These are phyloP conservation scores for Penicillium herquei DNA, from an alignment of 495 filamentous ascomycete species.

Conservation along the genomic window DNA sequence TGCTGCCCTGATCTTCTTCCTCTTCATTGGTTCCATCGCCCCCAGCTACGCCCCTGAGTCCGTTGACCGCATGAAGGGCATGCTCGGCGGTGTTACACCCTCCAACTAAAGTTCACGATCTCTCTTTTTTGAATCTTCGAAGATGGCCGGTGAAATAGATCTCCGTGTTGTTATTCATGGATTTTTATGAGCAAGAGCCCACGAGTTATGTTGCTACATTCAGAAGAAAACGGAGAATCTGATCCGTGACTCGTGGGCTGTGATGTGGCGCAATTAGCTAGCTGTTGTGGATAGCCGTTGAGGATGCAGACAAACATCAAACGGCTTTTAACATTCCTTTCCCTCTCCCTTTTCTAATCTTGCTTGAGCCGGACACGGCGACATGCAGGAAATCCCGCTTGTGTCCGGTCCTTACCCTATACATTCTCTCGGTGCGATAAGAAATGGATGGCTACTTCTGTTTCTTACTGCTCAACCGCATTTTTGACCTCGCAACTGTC, in stretches of 20 bases:
- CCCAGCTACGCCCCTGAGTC: conserved; percentile 45
- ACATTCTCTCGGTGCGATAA: conserved; percentile 6
- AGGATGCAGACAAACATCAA: neutral
- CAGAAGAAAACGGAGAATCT: too few species aligned
- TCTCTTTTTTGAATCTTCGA: neutral
- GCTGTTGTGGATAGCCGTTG: neutral
- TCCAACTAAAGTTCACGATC: conserved; percentile 30
- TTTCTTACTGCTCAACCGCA: conserved; percentile 13
- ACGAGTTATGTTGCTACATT: too few species aligned
- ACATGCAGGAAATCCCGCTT: conserved; percentile 40
- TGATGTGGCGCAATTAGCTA: neutral
- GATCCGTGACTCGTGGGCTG: neutral
- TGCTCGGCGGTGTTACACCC: conserved; percentile 41
- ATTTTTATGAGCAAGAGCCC: too few species aligned
- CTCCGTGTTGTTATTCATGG: neutral
- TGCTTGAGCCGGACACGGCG: conserved; percentile 22
- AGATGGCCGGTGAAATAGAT: neutral
- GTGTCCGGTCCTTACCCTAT: conserved; percentile 15
- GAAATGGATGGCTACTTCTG: conserved; percentile 6
- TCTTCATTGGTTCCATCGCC: conserved; percentile 63
- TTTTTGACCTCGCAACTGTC: conserved; percentile 1
- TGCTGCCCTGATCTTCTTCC: conserved; percentile 61
- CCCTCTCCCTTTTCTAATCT: conserved; percentile 3
- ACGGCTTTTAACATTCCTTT: neutral
- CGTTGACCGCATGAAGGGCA: conserved; percentile 39